These are phyloP conservation scores for Heliamphora exappendiculata DNA, from an alignment of 148 eudicot species.

Conservation along the genomic window DNA sequence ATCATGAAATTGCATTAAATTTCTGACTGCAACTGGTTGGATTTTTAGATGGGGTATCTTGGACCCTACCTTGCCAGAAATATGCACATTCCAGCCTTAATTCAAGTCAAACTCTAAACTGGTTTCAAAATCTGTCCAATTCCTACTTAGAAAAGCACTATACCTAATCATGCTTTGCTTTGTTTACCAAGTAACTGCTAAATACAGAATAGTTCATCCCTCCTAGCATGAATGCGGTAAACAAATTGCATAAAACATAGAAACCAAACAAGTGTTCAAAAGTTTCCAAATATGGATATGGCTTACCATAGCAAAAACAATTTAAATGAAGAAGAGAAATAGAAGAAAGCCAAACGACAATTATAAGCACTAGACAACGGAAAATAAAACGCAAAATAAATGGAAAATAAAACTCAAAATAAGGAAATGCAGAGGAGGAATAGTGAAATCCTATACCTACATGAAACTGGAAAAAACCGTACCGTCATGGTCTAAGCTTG, in stretches of 20 bases:
- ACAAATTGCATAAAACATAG: not conserved
- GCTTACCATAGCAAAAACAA: not conserved
- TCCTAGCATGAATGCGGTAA: not conserved
- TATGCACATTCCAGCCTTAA: not conserved
- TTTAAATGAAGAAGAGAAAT: no score
- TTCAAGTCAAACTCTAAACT: not conserved
- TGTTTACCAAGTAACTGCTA: not conserved
- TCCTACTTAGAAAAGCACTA: not conserved
- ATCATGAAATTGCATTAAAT: not conserved
- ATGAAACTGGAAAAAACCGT: no score
- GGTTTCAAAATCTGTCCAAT: not conserved
- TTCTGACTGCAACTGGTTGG: not conserved
- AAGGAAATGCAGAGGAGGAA: not conserved
- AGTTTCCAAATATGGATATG: not conserved
- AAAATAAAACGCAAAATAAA: not conserved
- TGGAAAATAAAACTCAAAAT: not conserved
- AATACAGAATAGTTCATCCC: not conserved
- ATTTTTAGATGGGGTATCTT: not conserved
- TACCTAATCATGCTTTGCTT: not conserved
- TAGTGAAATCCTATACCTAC: no score
- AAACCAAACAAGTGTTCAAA: not conserved
- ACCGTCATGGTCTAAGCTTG: no score
- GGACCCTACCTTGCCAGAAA: not conserved
- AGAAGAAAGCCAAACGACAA: no score
- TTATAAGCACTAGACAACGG: no score